Conservation (phyloP, 345 rosid genomes). For the Boechera divaricarpa region DNA sequence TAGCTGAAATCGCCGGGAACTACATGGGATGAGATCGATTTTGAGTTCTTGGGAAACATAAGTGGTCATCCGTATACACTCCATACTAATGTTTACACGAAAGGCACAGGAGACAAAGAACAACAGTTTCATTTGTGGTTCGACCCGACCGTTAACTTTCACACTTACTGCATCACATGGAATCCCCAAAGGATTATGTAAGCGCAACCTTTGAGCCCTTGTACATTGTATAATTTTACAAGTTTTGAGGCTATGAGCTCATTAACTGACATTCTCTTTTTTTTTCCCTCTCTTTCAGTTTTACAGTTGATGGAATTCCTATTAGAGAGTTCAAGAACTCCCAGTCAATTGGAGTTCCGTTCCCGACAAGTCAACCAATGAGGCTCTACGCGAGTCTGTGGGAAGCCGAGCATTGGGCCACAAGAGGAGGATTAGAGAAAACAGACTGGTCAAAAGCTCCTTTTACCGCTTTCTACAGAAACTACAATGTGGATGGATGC, state of each 20-base stretch:
- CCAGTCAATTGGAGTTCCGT: conserved; percentile 61
- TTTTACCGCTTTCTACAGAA: conserved; percentile 64
- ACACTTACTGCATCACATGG: conserved; percentile 51
- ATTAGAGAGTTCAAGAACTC: conserved; percentile 81
- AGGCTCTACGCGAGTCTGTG: conserved; percentile 63
- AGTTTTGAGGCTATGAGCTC: background rate
- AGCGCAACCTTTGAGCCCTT: background rate
- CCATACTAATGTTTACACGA: conserved; percentile 51
- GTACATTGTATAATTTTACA: background rate
- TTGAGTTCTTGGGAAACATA: conserved; percentile 53
- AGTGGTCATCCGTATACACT: conserved; percentile 50
- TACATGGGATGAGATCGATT: conserved; percentile 53
- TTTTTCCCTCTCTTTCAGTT: conserved; percentile 41
- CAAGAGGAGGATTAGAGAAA: conserved; percentile 70
- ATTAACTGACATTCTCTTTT: background rate
- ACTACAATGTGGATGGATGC: conserved; percentile 61
- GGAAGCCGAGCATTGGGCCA: conserved; percentile 84
- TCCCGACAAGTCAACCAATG: conserved; percentile 67
- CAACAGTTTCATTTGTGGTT: conserved; percentile 55
- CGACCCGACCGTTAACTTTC: conserved; percentile 49
- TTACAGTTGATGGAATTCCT: conserved; percentile 67
- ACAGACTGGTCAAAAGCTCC: conserved; percentile 71
- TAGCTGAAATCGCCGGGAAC: conserved; percentile 43
- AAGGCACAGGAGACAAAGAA: conserved; percentile 51
- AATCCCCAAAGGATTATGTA: conserved; percentile 51